These are phyloP conservation scores for Microsporum ferrugineum DNA, from an alignment of 2,329 filamentous ascomycete genomes.

Conservation along the genomic window DNA sequence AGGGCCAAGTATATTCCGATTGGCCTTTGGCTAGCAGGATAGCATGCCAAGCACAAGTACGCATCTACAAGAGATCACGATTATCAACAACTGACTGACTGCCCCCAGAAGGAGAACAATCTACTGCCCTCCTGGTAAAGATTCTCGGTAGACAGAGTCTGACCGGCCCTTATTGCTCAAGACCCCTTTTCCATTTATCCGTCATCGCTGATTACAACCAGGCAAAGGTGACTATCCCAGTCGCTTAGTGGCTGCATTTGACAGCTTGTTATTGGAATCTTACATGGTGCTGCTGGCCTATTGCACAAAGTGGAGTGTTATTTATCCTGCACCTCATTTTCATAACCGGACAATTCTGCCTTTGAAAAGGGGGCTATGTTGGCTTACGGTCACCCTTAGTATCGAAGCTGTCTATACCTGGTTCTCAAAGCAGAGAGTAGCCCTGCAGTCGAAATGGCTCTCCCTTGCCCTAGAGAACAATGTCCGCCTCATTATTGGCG, in stretches of 20 bases:
- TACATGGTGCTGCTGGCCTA: neutral
- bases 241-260: neutral
- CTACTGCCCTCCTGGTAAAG: neutral
- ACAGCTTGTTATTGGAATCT: neutral
- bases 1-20: neutral
- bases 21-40: neutral
- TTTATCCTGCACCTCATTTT: neutral
- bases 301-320: neutral
- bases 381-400: neutral
- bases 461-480: neutral
- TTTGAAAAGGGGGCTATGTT: slow-evolving; percentile 1
- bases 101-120: neutral
- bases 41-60: slow-evolving; percentile 1
- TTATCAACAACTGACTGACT: slow-evolving; percentile 10
- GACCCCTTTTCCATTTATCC: neutral
- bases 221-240: neutral
- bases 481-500: neutral
- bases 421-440: neutral
- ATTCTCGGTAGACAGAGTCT: neutral
- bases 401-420: neutral
- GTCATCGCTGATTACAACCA: neutral
- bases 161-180: neutral
- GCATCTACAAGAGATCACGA: slow-evolving; percentile 30
- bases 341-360: neutral
- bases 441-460: neutral